Evolutionary conservation across 257 asterid species (phyloP).

Genomic region (Solanum appendiculatum): DNA sequence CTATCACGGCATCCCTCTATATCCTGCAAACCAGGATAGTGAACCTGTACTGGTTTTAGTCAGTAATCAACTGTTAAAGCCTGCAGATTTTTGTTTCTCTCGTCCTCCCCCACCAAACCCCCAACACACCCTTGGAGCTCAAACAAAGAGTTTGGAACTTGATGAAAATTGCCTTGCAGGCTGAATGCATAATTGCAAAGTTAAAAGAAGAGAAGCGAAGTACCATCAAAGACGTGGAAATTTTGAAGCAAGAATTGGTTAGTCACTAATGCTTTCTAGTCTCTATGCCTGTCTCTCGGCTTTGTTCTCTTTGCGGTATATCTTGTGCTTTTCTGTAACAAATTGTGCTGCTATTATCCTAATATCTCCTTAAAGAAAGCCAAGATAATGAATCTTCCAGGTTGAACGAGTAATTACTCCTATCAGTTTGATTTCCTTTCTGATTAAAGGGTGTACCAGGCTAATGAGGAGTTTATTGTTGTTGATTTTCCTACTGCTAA

Average conservation of each 20-base stretch:
- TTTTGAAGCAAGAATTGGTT: conserved; percentile 29
- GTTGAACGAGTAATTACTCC: background rate
- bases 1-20: background rate
- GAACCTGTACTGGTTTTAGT: background rate
- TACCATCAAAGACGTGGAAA: conserved; percentile 18
- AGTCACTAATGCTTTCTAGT: background rate
- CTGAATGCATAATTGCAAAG: conserved; percentile 22
- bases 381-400: background rate
- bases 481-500: background rate
- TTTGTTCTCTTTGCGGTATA: background rate
- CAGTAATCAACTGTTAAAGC: background rate
- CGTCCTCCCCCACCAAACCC: background rate
- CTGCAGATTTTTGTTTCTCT: background rate
- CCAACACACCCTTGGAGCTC: background rate
- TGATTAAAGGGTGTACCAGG: background rate
- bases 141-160: background rate
- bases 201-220: conserved; percentile 24
- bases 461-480: background rate
- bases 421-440: background rate
- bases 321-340: background rate
- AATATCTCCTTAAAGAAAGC: background rate
- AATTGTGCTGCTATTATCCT: background rate
- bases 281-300: background rate
- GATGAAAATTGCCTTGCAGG: conserved; percentile 15
- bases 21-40: background rate